Base-by-base conservation (phyloP, 345 rosid genomes). In the Corymbia maculata region DNA sequence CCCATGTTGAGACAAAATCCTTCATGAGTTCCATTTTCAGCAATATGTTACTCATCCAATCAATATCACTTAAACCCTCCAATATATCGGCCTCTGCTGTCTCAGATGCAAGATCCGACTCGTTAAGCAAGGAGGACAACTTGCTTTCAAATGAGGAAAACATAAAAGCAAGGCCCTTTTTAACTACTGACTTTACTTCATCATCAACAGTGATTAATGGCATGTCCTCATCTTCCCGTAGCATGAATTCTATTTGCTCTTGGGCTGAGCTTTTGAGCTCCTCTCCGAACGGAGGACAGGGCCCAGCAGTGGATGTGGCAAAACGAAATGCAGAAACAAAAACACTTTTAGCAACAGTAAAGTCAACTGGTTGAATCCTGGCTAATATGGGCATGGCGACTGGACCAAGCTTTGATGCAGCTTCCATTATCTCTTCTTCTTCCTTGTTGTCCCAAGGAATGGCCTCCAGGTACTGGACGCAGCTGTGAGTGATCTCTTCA, bases 221-320 rank as follows among this genome's bases (percentile, higher is more conserved):
- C 15, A 89, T 92, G 68, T 98, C 95, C 45, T 93, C 91, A 86
- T 98, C 97, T 88, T 91, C 93, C 6, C 97, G 93, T 44, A 98
- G 89, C 99, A 98, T 96, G 92, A 94, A 95, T 19, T 98, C 99
- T 19, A 97, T 96, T 88, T 98, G 98, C 88, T 98, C 98, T 89
- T 95, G 97, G 59, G 99, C 98, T 85, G 99, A 94, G 53, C 91
- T 90, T 91, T 93, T 98, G 86, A 98, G 97, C 84, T 98, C 94
- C 26, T 93, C 92, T 24, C 91, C 94, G 85, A 96, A 93, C 79
- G 94, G 96, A 45, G 95, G 94, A 85, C 92, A 92, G 2, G 93
- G 85, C 52, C 91, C 93, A 17, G 93, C 95, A 75, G 91, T 91
- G 52, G 95, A 94, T 68, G 97, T 95, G 50, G 99, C 98, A 79